Evolutionary conservation across 495 filamentous ascomycete species (phyloP).

Genomic region (Hyaloscypha bicolor): DNA sequence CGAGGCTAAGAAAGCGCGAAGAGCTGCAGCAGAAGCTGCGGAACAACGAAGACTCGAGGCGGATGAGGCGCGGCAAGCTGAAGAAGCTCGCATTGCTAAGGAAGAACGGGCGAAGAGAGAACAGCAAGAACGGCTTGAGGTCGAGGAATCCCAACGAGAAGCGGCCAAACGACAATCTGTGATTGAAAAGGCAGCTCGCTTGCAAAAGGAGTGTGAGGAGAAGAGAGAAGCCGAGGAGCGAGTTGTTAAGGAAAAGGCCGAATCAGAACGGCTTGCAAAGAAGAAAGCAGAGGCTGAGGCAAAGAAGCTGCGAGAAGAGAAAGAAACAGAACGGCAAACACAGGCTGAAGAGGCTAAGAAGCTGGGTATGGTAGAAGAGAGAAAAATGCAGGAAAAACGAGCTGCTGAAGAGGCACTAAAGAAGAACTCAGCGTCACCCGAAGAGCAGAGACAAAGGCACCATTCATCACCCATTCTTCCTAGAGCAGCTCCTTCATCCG

Average conservation of each 20-base stretch:
- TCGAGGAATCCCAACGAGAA: slow-evolving; percentile 17
- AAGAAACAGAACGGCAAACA: not conserved
- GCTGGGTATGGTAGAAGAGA: not conserved
- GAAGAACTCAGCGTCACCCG: not conserved
- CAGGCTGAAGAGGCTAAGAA: slow-evolving; percentile 3
- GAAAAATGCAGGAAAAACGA: not conserved
- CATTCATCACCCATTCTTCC: slow-evolving; percentile 14
- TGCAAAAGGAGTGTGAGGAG: slow-evolving; percentile 20
- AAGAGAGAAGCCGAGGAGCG: slow-evolving; percentile 17
- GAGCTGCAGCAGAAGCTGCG: slow-evolving; percentile 27
- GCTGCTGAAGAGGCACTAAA: not conserved
- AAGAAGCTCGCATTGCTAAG: slow-evolving; percentile 20
- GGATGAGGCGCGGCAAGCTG: slow-evolving; percentile 19
- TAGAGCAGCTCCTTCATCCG: slow-evolving; percentile 6
- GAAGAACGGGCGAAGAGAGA: slow-evolving; percentile 20
- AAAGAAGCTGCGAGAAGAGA: slow-evolving; percentile 7
- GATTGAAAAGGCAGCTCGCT: slow-evolving; percentile 13
- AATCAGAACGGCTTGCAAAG: slow-evolving; percentile 10
- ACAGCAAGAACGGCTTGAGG: slow-evolving; percentile 23
- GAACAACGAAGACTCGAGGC: slow-evolving; percentile 20
- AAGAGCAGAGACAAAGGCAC: not conserved
- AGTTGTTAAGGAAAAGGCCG: slow-evolving; percentile 21
- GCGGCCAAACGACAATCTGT: slow-evolving; percentile 19
- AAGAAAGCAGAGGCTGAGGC: slow-evolving; percentile 19
- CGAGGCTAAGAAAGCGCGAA: slow-evolving; percentile 23